Evolutionary conservation across 2,329 filamentous ascomycete genomes (phyloP), one percentile per base, ranked within the genome.

Genomic region (Bipolaris victoriae): DNA sequence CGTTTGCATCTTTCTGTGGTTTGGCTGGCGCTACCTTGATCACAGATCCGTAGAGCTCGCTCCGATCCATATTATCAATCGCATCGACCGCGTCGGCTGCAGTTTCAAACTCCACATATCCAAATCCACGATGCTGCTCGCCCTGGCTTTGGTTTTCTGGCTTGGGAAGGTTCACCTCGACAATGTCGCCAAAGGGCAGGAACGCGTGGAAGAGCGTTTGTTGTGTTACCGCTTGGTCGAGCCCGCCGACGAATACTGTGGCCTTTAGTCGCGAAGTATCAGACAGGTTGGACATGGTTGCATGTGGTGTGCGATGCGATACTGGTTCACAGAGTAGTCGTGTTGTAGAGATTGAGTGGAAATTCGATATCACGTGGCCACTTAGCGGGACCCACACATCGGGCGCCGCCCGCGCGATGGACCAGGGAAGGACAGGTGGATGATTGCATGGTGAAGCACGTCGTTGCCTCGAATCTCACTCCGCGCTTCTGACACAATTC

Each of bases 61-160:
- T 90, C 76, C 97, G 92, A 74, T 99, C 92, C 94, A 99, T 98
- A 75, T 99, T 99, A 82, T 98, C 92, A 76, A 99, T 97, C 49
- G 95, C 95, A 78, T 98, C 94, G 71, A 88, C 88, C 26, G 93
- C 94, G 78, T 99, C 95, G 55, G 89, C 86, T 11, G 87, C 84
- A 55, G 92, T 85, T 69, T 97, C 92, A 72, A 91, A 99, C 73
- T 99, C 95, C 49, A 99, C 91, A 75, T 99, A 98, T 57, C 93
- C 95, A 77, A 98, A 99, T 0, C 96, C 95, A 50, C 93, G 85
- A 76, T 99, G 95, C 29, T 87, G 81, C 39, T 96, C 91, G 46
- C 84, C 87, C 6, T 90, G 87, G 61, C 91, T 92, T 63, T 90
- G 89, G 61, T 88, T 82, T 73, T 97, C 93, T 55, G 92, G 90